These are phyloP conservation scores for Nannochloropsis gaditana DNA, from an alignment of 108 stramenopile species.

Conservation along the genomic window DNA sequence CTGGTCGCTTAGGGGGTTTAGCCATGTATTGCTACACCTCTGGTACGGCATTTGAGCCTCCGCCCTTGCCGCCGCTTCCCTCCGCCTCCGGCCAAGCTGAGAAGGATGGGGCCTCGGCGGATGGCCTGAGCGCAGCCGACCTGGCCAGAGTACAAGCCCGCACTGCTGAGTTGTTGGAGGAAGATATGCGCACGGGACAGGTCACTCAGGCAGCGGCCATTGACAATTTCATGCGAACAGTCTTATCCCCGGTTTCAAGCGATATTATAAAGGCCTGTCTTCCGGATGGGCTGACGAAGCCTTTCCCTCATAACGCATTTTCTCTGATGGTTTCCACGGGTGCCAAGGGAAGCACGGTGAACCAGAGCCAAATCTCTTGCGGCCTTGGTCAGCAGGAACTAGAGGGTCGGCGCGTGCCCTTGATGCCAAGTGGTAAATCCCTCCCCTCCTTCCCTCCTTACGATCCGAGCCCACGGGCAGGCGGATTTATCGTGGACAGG, in stretches of 20 bases:
- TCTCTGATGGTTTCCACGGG: conserved; percentile 96
- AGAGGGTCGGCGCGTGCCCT: conserved; percentile 96
- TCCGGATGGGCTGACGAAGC: conserved; percentile 86
- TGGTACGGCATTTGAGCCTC: neutral
- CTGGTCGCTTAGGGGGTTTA: neutral
- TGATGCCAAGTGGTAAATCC: conserved; percentile 90
- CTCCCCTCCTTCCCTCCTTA: conserved; percentile 94
- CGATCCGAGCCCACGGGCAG: conserved; percentile 92
- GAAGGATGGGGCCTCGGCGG: neutral
- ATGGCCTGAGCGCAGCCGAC: neutral
- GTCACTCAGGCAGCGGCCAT: conserved; percentile 62
- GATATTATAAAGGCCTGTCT: conserved; percentile 90
- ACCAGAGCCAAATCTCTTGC: conserved; percentile 94
- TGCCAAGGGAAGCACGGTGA: conserved; percentile 97
- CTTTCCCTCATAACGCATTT: conserved; percentile 94
- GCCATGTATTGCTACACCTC: neutral
- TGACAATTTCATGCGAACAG: conserved; percentile 89
- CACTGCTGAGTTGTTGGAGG: neutral
- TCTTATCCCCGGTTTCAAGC: conserved; percentile 79
- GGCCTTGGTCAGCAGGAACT: conserved; percentile 98
- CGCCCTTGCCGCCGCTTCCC: neutral
- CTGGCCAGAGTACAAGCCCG: neutral
- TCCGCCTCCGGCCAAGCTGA: neutral
- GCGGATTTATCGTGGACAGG: conserved; percentile 96
- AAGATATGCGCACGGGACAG: neutral